Percentiles rank a stretch among this genome's conserved stretches.
These are phyloP conservation scores for Xylaria sp. DNA, from an alignment of 2,329 filamentous ascomycete species.

Conservation along the genomic window DNA sequence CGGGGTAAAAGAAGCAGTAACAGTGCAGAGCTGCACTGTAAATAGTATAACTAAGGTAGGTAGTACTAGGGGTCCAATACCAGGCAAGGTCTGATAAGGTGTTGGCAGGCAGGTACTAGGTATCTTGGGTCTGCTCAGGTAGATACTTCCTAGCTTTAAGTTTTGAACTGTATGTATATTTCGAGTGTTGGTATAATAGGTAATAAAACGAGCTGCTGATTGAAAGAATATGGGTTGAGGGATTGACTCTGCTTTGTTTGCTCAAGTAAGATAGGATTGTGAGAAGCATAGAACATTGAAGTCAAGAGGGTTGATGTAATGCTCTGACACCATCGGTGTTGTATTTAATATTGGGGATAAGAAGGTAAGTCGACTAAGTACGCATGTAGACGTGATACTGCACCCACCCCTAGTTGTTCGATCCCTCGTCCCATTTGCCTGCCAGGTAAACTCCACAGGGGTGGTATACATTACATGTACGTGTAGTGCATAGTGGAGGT, in stretches of 20 bases:
- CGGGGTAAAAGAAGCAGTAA: slow-evolving; percentile 26
- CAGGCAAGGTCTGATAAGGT: not conserved
- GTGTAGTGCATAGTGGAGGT: not conserved
- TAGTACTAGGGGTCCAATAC: not conserved
- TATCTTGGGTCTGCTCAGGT: not conserved
- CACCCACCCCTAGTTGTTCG: slow-evolving; percentile 3
- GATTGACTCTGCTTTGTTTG: not conserved
- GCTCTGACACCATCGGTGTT: not conserved
- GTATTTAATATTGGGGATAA: slow-evolving; percentile 9
- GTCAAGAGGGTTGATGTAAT: not conserved
- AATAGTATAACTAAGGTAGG: not conserved
- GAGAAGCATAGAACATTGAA: slow-evolving; percentile 1
- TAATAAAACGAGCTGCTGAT: not conserved
- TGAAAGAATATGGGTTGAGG: not conserved
- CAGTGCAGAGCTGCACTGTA: not conserved
- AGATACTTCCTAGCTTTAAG: too few relatives aligned
- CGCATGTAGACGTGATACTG: not conserved
- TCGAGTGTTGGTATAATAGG: not conserved
- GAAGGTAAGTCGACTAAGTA: not conserved
- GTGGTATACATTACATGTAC: not conserved
- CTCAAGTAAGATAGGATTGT: not conserved
- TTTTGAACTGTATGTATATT: too few relatives aligned
- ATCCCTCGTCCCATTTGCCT: slow-evolving; percentile 18
- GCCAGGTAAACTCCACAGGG: not conserved
- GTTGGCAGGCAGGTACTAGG: not conserved